Evolutionary conservation across 2,329 filamentous ascomycete species (phyloP).

Genomic region (Exophiala aquamarina): DNA sequence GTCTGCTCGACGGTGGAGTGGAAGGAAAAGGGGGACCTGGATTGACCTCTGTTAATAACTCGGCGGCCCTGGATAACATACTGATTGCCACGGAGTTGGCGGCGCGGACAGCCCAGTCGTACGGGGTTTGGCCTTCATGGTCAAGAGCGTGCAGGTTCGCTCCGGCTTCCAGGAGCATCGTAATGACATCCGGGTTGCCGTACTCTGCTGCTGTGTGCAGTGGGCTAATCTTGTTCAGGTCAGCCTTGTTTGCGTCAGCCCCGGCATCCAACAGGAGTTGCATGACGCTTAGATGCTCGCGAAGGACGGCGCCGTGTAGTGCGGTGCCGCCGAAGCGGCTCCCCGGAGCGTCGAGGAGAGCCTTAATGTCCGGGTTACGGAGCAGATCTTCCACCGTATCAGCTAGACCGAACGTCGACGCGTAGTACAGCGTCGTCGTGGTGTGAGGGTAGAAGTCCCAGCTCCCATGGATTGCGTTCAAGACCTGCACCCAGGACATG

Average conservation of each 20-base stretch:
- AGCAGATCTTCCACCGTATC: neutral
- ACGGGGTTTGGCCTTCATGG: neutral
- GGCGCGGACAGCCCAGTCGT: neutral
- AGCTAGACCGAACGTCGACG: neutral
- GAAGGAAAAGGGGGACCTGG: no score
- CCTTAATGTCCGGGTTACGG: conserved; percentile 6
- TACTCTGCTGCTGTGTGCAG: conserved; percentile 2
- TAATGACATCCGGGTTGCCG: conserved; percentile 8
- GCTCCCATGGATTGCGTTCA: neutral
- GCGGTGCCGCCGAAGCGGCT: conserved; percentile 5
- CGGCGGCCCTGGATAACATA: neutral
- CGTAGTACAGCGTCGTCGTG: conserved; percentile 1
- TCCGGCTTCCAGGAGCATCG: conserved; percentile 24
- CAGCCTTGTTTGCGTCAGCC: conserved; percentile 7
- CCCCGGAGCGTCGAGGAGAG: conserved; percentile 10
- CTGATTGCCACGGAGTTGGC: neutral
- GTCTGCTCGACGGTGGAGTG: no score
- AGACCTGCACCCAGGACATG: conserved; percentile 1
- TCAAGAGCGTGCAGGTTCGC: conserved; percentile 8
- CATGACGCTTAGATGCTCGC: conserved; percentile 23
- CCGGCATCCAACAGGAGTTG: conserved; percentile 25
- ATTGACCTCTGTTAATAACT: no score
- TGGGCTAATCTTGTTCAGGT: conserved; percentile 1
- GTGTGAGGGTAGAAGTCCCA: neutral
- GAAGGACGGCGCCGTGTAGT: conserved; percentile 25